Base-by-base conservation (phyloP, 2,329 filamentous ascomycete species). In the Phaeosphaeria sp. region DNA sequence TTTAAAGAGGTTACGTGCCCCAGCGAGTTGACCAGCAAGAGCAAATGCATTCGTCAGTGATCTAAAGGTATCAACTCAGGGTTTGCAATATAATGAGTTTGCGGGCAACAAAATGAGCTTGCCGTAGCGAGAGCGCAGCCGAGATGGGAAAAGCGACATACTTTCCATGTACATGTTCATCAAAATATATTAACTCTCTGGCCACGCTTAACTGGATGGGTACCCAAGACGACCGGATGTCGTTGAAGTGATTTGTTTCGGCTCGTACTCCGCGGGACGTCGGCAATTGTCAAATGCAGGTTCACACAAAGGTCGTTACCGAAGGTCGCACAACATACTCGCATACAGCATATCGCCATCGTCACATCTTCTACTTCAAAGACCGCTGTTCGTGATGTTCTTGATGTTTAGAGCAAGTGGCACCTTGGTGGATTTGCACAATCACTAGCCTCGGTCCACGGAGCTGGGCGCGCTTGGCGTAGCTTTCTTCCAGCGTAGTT, bases 1-100 rank as follows among this genome's bases (percentile, higher is more conserved):
- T 77, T 72, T 50, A 66, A 71, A 62, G 63, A 72, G 57, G 72
- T 77, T 18, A 71, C 68, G 2, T 77, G 75, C 54, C 75, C 75
- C n/a, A 64, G 61, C 44, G 66, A 55, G 41, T 39, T 77, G 46
- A 77, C 74, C 1, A 66, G 71, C 48, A 72, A 62, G 64, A 68
- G 65, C 33, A 67, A 67, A 0, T 77, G 75, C 52, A 64, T 70
- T 33, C 64, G 67, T 36, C 39, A 56, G 56, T 48, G 47, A 36
- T 36, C 13, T 7, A 15, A 11, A 36, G 30, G 13, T 42, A 18
- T 51, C 63, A 46, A 53, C 22, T 6, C 5, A 27, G 18, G 9
- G 25, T 27, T 4, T 9, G 9, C 25, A 42, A 30, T 33, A 11
- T 25, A 21, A 46, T n/a, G 33, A 52, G 30, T 15, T 20, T 23